Base-by-base conservation (phyloP, 1,284 basidiomycete genomes). In the Golubevia sp. region DNA sequence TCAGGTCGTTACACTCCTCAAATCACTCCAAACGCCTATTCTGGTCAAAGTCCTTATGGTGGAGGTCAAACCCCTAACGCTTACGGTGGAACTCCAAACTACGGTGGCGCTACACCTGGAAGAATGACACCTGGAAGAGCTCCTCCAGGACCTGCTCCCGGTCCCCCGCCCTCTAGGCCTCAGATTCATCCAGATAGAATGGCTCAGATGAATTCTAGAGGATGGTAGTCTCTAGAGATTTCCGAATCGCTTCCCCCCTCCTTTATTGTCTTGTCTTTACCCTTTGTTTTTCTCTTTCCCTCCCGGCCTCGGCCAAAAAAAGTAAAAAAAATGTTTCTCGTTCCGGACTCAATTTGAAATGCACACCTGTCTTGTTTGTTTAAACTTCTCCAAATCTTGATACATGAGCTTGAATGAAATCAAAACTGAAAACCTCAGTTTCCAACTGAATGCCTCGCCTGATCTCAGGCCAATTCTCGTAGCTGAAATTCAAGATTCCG, bases 111-210 rank as follows among this genome's bases (percentile, higher is more conserved):
- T 26, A 44, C 53, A 38, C 63, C 63, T 23, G 58, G 38, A 66
- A 59, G 54, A 67, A 64, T 30, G 24, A 63, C 25, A 65, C 70
- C 4, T 68, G 67, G 11, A 62, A 67, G 1, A 69, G 65, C 48
- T 65, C 66, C 8, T 71, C 53, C 60, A 5, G 61, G 25, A 27
- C 67, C 67, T 4, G 67, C 64, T 3, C 67, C 66, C 2, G 66
- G 66, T 15, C 69, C 69, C 18, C 57, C 62, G 6, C 60, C 21
- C 13, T 26, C 59, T 56, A 18, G 21, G 7, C 11, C 65, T 21
- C 70, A 67, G n/a, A 74, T 74, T 66, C 73, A 74, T 62, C 73
- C 73, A 8, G 73, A 74, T 38, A 64, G 73, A 20, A 64, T 67
- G 49, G 68, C 68, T 1, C 71, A 73, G 58, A 65, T 67, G 15